phyloP scores from a whole-genome alignment of 768 basidiomycete genomes.

The Kwoniella heveanensis region DNA sequence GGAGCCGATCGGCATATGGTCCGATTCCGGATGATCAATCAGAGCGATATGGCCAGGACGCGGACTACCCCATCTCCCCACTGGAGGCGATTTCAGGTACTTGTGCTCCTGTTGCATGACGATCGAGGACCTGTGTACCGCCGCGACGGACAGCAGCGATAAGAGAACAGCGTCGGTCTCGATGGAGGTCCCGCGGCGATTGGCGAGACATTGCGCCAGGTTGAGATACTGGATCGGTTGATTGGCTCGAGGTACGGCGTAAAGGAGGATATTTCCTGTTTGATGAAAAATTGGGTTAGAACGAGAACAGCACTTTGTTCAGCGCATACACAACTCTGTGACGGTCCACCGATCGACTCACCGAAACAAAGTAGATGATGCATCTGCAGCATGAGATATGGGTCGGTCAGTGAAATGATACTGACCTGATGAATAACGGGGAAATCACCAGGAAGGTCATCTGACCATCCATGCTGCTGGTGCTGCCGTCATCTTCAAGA shows the following conservation, averaged over 20 bases:
- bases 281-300: too few species aligned
- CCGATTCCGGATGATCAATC: neutral
- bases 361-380: constrained; percentile 5
- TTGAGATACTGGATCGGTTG: constrained; percentile 23
- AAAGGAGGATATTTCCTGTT: constrained; percentile 16
- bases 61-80: constrained; percentile 12
- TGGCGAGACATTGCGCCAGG: constrained; percentile 19
- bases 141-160: constrained; percentile 22
- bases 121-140: constrained; percentile 25
- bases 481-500: too few species aligned
- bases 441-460: too few species aligned
- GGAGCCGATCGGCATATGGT: neutral
- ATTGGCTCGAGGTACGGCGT: constrained; percentile 15
- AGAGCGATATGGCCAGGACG: neutral
- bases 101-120: constrained; percentile 6
- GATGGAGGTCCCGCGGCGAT: constrained; percentile 17
- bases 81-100: constrained; percentile 11
- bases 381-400: constrained; percentile 4
- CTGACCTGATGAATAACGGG: too few species aligned
- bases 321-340: too few species aligned
- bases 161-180: constrained; percentile 17
- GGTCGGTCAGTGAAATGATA: too few species aligned
- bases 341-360: too few species aligned
- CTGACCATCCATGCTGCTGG: too few species aligned
- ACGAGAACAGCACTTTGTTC: too few species aligned